Base-by-base conservation (phyloP, 2,329 filamentous ascomycete genomes). In the Hortaea sp. region DNA sequence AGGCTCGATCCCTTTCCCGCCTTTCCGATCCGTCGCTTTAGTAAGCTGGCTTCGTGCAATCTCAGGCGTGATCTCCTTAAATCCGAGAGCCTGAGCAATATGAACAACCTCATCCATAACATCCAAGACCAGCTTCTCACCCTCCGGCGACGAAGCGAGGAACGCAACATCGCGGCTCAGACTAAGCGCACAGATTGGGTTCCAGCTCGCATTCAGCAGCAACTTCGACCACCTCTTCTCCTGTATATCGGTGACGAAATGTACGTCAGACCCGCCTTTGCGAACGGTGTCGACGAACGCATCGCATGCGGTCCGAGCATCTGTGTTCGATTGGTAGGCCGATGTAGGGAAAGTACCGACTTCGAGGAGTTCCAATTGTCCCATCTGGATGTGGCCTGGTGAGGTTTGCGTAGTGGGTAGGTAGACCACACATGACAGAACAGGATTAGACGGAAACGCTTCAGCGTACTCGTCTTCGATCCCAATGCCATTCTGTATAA, bases 401-500 rank as follows among this genome's bases (percentile, higher is more conserved):
- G 62, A 53, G 11, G 66, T 67, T 52, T 79, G 75, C 0, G 73
- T 74, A 0, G 67, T 69, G 3, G 74, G 72, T 5, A 78, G 63
- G 53, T 79, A 78, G 13, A 73, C 69, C 1, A 80, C 76, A 35
- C 71, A 73, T 11, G 39, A 39, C 5, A 82, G 56, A 20, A 82
- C 67, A 0, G 76, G 71, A 30, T 72, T 74, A 0, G 57, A 45
- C 0, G 76, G 76, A 51, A 76, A 82, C 0, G 62, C 60, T 0
- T 57, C 52, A 0, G 62, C 54, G 43, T 78, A 79, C 11, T 76
- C 71, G 7, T 74, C 68, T 56, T 82, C 79, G 49, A 81, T 79
- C 1, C 69, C 71, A 34, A 82, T 73, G 0, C 79, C 79, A 53
- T 82, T 82, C 50, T 82, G 78, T 11, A 80, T 70, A 1, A 82